Conservation (phyloP, 208 protist species). For the Crithidia expoeki region DNA sequence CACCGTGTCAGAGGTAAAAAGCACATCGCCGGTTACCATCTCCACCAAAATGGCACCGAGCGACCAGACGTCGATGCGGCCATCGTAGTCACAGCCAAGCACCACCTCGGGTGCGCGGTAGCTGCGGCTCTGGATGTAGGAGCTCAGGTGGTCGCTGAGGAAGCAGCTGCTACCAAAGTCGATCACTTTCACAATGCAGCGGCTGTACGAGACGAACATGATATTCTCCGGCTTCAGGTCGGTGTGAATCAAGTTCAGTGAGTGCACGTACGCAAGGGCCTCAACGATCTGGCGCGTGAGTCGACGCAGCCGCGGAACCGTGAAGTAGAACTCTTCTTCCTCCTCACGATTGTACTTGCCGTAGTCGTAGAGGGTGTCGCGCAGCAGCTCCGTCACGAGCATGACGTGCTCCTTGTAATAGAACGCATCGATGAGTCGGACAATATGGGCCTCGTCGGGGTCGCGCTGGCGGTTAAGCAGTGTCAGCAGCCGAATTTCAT, state of each 20-base stretch:
- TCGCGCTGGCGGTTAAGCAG: conserved; percentile 93
- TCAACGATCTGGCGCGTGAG: conserved; percentile 88
- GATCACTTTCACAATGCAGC: conserved; percentile 96
- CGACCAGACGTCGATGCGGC: conserved; percentile 96
- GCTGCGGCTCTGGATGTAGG: conserved; percentile 94
- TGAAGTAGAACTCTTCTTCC: conserved; percentile 94
- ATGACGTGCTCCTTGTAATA: conserved; percentile 98
- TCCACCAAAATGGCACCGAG: conserved; percentile 94
- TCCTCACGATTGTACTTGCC: conserved; percentile 94
- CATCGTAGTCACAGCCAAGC: conserved; percentile 93
- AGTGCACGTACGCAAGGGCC: conserved; percentile 93
- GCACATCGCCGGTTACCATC: conserved; percentile 93
- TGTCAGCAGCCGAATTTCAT: conserved; percentile 96
- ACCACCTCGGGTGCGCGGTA: conserved; percentile 95
- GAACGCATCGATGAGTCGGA: conserved; percentile 94
- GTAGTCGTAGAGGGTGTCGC: conserved; percentile 97
- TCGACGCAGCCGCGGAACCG: conserved; percentile 85
- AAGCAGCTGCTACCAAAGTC: conserved; percentile 97
- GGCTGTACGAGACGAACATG: conserved; percentile 93
- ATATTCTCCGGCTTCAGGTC: conserved; percentile 98
- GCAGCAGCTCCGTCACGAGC: conserved; percentile 96
- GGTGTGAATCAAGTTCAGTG: conserved; percentile 95
- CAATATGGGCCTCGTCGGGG: conserved; percentile 88
- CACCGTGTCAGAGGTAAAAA: conserved; percentile 95
- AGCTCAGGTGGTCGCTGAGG: conserved; percentile 94